Evolutionary conservation across 2,329 filamentous ascomycete genomes (phyloP).

Genomic region (Ascochyta clinopodiicola): DNA sequence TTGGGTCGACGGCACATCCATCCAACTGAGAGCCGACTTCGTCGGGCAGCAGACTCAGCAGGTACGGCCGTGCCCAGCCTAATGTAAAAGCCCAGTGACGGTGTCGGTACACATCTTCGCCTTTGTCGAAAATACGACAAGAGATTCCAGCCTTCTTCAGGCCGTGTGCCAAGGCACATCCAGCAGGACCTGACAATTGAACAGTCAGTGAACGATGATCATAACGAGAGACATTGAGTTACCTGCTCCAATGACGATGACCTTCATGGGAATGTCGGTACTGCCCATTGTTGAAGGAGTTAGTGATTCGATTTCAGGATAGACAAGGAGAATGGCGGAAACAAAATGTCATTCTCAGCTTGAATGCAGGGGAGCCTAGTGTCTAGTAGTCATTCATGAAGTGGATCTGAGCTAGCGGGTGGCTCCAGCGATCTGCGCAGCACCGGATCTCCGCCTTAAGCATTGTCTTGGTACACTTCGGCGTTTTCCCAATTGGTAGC

Average conservation of each 20-base stretch:
- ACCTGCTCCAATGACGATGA: conserved; percentile 38
- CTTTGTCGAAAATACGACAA: conserved; percentile 39
- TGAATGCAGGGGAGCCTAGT: conserved; percentile 10
- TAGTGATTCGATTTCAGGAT: background rate
- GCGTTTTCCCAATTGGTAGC: conserved; percentile 3
- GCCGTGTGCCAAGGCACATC: conserved; percentile 52
- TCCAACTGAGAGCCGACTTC: conserved; percentile 34
- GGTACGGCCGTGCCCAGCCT: conserved; percentile 43
- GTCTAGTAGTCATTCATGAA: conserved; percentile 1
- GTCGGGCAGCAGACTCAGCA: conserved; percentile 41
- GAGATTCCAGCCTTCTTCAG: conserved; percentile 46
- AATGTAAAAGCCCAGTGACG: conserved; percentile 50
- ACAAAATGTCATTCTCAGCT: background rate
- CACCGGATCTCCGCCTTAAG: conserved; percentile 30
- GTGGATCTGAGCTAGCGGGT: conserved; percentile 20
- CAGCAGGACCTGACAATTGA: conserved; percentile 46
- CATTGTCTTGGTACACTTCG: background rate
- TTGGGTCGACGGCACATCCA: conserved; percentile 43
- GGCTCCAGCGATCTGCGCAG: conserved; percentile 11
- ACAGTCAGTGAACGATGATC: background rate
- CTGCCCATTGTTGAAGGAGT: background rate
- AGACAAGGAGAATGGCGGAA: background rate
- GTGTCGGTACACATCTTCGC: conserved; percentile 33
- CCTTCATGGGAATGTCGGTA: conserved; percentile 23
- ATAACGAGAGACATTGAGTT: background rate